Conservation (phyloP, 2,329 filamentous ascomycete species). For the Phialophora chinensis region DNA sequence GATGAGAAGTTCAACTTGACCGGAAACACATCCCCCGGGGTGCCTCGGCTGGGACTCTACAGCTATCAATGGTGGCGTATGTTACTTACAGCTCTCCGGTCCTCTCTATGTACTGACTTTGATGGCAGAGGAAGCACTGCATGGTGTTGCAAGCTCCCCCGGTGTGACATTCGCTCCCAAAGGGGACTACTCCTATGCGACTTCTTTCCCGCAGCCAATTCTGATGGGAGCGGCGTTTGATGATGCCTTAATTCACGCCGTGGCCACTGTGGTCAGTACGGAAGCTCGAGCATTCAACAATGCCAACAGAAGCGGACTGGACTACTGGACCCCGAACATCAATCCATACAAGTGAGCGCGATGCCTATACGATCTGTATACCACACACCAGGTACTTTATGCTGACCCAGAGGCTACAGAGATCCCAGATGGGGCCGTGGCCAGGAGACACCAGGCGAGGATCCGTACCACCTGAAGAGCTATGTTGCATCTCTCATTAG, state of each 20-base stretch:
- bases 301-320: slow-evolving; percentile 59
- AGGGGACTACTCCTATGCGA: slow-evolving; percentile 64
- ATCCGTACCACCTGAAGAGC: slow-evolving; percentile 56
- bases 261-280: slow-evolving; percentile 61
- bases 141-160: slow-evolving; percentile 63
- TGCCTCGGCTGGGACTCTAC: slow-evolving; percentile 62
- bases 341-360: slow-evolving; percentile 58
- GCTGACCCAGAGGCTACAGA: slow-evolving; percentile 40
- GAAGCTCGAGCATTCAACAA: slow-evolving; percentile 72
- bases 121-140: slow-evolving; percentile 53
- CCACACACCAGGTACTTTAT: not conserved
- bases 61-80: slow-evolving; percentile 54
- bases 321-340: slow-evolving; percentile 72
- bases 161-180: slow-evolving; percentile 62
- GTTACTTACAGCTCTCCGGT: not conserved
- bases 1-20: slow-evolving; percentile 64
- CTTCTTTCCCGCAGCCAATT: slow-evolving; percentile 70
- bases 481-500: slow-evolving; percentile 62
- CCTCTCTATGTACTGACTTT: slow-evolving; percentile 13
- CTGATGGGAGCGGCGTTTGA: slow-evolving; percentile 68
- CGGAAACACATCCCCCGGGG: slow-evolving; percentile 56
- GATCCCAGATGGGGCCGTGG: slow-evolving; percentile 69
- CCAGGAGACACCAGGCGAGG: slow-evolving; percentile 66
- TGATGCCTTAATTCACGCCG: slow-evolving; percentile 63
- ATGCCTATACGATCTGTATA: not conserved